Evolutionary conservation across 768 basidiomycete species (phyloP).

Genomic region (Clavulina sp.): DNA sequence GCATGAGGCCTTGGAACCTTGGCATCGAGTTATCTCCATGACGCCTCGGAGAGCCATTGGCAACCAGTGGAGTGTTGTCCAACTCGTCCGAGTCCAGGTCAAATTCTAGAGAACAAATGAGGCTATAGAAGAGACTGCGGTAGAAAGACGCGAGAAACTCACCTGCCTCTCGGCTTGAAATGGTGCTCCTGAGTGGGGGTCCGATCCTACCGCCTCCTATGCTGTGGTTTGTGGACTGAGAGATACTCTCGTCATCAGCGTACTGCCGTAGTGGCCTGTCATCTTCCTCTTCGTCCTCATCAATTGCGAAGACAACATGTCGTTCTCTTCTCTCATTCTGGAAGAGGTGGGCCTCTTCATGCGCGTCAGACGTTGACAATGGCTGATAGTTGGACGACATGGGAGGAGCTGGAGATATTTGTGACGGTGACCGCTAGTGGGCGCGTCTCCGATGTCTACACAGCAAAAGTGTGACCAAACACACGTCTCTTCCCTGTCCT

Average conservation of each 20-base stretch:
- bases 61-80: constrained; percentile 30
- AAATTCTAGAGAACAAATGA: constrained; percentile 36
- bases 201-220: constrained; percentile 20
- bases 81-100: constrained; percentile 74
- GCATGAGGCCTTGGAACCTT: constrained; percentile 62
- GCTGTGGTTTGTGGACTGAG: background rate
- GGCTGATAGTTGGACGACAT: no score
- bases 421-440: no score
- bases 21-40: constrained; percentile 36
- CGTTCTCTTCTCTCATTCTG: no score
- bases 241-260: background rate
- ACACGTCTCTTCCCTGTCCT: no score
- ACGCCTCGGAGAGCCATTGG: constrained; percentile 22
- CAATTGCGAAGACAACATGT: constrained; percentile 10
- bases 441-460: no score
- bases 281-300: constrained; percentile 11
- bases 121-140: background rate
- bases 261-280: constrained; percentile 5
- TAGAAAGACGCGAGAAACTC: constrained; percentile 15
- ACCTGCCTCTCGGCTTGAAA: constrained; percentile 68
- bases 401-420: no score
- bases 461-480: no score
- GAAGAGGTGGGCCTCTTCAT: no score
- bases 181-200: constrained; percentile 52
- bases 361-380: no score